Conservation (phyloP, 2,329 filamentous ascomycete genomes). For the Xylariomycetidae sp. region DNA sequence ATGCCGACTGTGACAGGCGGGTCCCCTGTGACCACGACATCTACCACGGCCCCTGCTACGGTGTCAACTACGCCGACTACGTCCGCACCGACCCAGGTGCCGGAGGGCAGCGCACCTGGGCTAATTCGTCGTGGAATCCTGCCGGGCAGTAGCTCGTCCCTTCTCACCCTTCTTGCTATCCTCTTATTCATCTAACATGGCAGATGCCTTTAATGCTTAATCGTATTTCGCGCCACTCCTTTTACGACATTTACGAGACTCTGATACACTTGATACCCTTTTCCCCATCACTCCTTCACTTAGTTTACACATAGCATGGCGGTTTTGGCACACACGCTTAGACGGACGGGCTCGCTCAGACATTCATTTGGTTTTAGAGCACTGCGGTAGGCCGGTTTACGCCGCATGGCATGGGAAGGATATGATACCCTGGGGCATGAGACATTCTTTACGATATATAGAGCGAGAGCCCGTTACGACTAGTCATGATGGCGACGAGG, state of each 20-base stretch:
- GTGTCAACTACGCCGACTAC: conserved; percentile 8
- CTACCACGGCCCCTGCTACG: conserved; percentile 5
- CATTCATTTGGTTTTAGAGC: conserved; percentile 4
- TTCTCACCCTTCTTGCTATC: conserved; percentile 19
- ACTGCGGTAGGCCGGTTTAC: neutral
- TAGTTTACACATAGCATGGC: neutral
- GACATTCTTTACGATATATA: conserved; percentile 9
- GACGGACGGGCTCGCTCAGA: conserved; percentile 1
- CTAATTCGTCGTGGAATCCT: conserved; percentile 4
- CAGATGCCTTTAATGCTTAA: conserved; percentile 12
- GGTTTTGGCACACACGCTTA: too few relatives aligned
- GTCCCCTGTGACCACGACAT: conserved; percentile 1
- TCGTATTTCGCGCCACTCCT: conserved; percentile 10
- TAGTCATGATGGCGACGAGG: too few relatives aligned
- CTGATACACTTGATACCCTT: neutral
- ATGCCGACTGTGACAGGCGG: conserved; percentile 5
- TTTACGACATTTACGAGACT: conserved; percentile 3
- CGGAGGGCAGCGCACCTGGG: conserved; percentile 13
- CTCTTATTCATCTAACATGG: conserved; percentile 21
- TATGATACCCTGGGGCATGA: conserved; percentile 13
- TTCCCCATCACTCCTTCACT: conserved; percentile 1
- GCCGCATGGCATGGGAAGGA: neutral
- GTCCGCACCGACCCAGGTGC: conserved; percentile 5
- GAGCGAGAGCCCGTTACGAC: neutral
- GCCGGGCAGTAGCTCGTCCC: conserved; percentile 8